These are phyloP conservation scores for Plasmodium inui DNA, from an alignment of 169 alveolate species.

Conservation along the genomic window DNA sequence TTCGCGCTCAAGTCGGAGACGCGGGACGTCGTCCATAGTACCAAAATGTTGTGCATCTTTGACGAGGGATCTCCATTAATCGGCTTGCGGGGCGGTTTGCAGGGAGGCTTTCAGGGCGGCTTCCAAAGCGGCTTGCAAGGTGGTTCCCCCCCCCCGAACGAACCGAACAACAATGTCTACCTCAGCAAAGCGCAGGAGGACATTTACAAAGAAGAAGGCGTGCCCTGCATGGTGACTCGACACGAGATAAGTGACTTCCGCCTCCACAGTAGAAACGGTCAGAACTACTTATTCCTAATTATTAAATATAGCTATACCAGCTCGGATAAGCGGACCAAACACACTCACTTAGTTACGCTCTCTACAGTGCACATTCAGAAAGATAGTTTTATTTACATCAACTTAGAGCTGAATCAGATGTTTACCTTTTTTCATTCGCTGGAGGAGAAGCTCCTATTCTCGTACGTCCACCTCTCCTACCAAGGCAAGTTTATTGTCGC, in stretches of 20 bases:
- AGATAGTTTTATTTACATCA: constrained; percentile 26
- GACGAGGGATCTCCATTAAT: constrained; percentile 6
- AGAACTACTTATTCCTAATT: constrained; percentile 28
- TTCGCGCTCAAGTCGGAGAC: constrained; percentile 62
- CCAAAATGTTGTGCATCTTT: constrained; percentile 65
- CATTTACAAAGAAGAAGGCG: constrained; percentile 3
- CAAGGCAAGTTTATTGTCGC: constrained; percentile 42
- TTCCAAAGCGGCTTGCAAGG: not conserved
- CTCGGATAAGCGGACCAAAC: constrained; percentile 19
- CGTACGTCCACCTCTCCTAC: constrained; percentile 40
- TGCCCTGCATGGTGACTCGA: constrained; percentile 7
- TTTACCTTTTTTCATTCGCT: constrained; percentile 62
- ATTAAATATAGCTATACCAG: constrained; percentile 29
- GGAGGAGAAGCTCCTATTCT: constrained; percentile 19
- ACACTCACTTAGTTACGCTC: constrained; percentile 14
- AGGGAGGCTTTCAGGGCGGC: not conserved
- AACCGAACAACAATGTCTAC: constrained; percentile 22
- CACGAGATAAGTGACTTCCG: constrained; percentile 42
- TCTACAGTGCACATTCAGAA: constrained; percentile 61
- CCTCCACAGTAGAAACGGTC: constrained; percentile 17
- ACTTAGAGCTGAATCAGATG: constrained; percentile 39
- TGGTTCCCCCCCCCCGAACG: not conserved
- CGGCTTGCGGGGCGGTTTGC: not conserved
- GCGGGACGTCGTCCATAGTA: constrained; percentile 38
- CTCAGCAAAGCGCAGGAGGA: constrained; percentile 32